Evolutionary conservation across 2,329 filamentous ascomycete species (phyloP), one percentile per base, ranked within the genome.

Genomic region (Claviceps sp.): DNA sequence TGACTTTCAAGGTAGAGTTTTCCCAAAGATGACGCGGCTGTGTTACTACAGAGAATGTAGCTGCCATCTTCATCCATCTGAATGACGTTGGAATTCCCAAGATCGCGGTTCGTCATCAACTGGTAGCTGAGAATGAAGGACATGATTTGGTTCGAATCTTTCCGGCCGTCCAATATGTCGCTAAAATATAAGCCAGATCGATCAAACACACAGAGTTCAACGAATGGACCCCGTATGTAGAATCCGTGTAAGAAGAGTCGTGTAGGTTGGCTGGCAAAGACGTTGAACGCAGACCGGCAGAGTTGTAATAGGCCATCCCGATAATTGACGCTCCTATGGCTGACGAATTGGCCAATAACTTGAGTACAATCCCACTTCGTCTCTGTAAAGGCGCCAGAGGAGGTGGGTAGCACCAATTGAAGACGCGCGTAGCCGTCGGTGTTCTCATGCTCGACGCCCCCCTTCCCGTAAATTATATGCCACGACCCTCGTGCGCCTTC

Each of bases 151-250:
- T 49, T 24, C 20, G 60, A 60, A 30, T 67, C 58, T 54, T 61
- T 55, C 34, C 46, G 58, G 49, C 65, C 44, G 57, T 69, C 56
- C 44, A 68, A 61, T 46, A 56, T 7, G 6, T 64, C 57, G 54
- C 61, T 62, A 38, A 59, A 62, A 52, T 67, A 68, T 47, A 63
- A 48, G 34, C 67, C 65, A 50, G 65, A 66, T 54, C 67, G 59
- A 58, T 68, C 66, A 58, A 70, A 69, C 42, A 65, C 58, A 64
- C 63, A 69, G 42, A 66, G 52, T 53, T 68, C 65, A 3, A 67
- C 55, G 14, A 60, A 44, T 26, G 61, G 60, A 20, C 60, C 62
- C 43, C 61, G 60, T 47, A 69, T 60, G 52, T 63, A 63, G 50
- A 69, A 67, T 51, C 63, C 66, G 55, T 67, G 64, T 42, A 70